These are phyloP conservation scores for Aureobasidium vineae DNA, from an alignment of 2,329 filamentous ascomycete genomes.

Conservation along the genomic window DNA sequence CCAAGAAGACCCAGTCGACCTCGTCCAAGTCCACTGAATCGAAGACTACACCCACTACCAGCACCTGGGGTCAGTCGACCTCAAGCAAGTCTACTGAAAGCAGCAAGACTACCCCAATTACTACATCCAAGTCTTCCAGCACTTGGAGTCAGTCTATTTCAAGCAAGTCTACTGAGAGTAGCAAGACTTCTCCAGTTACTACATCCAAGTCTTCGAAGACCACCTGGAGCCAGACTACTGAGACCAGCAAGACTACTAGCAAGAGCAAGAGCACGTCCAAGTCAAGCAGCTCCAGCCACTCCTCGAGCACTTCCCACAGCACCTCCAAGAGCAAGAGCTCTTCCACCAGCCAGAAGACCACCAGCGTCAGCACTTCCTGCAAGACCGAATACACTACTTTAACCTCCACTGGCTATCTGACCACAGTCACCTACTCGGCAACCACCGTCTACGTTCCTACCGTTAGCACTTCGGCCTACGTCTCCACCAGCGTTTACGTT, in stretches of 20 bases:
- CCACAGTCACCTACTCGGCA: conserved; percentile 9
- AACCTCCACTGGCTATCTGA: not conserved
- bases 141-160: too few species aligned
- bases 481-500: not conserved
- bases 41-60: not conserved
- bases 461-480: not conserved
- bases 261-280: not conserved
- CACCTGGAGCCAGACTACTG: not conserved
- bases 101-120: not conserved
- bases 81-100: conserved; percentile 11
- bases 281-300: conserved; percentile 15
- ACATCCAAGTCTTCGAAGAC: not conserved
- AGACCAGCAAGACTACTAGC: not conserved
- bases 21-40: conserved; percentile 17
- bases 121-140: not conserved
- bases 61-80: not conserved
- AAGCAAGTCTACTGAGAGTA: conserved; percentile 13
- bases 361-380: conserved; percentile 11
- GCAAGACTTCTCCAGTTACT: not conserved
- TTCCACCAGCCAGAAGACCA: not conserved
- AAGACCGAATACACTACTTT: conserved; percentile 2
- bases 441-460: conserved; percentile 5
- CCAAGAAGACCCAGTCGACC: not conserved
- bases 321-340: conserved; percentile 8
- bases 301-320: not conserved